These are phyloP conservation scores for Amphibolis antarctica DNA, from an alignment of 106 monocot genomes.

Conservation along the genomic window DNA sequence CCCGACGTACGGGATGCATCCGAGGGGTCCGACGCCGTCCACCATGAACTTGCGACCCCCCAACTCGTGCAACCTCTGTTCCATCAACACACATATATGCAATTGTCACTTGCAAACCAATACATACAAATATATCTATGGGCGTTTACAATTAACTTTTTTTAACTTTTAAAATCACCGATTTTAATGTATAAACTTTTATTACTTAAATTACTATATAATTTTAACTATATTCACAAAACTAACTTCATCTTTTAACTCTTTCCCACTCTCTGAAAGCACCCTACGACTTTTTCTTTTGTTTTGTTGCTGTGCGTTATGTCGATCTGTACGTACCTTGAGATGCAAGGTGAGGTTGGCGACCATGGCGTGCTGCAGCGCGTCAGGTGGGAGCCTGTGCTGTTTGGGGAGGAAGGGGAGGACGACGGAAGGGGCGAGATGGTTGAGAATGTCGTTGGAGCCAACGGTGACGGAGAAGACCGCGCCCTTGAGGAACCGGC, in stretches of 20 bases:
- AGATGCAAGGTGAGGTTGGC: constrained; percentile 41
- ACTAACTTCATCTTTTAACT: too few species aligned
- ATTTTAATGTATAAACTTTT: too few species aligned
- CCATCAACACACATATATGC: too few species aligned
- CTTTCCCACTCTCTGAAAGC: too few species aligned
- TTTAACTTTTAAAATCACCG: too few species aligned
- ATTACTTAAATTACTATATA: too few species aligned
- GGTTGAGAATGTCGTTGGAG: constrained; percentile 43
- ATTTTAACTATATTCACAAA: too few species aligned
- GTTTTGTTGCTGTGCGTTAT: too few species aligned
- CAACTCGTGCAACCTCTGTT: constrained; percentile 26
- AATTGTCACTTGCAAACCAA: too few species aligned
- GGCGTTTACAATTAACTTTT: too few species aligned
- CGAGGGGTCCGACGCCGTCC: constrained; percentile 35
- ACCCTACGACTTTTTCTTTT: too few species aligned
- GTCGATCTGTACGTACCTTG: constrained; percentile 30
- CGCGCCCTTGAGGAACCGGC: constrained; percentile 22
- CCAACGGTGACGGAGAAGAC: constrained; percentile 28
- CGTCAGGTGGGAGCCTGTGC: constrained; percentile 9
- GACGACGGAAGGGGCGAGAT: constrained; percentile 34
- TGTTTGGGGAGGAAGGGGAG: constrained; percentile 24
- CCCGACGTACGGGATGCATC: constrained; percentile 43
- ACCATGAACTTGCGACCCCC: constrained; percentile 41
- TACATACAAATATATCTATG: too few species aligned
- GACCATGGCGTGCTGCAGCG: constrained; percentile 32